Base-by-base conservation (phyloP, 148 eudicot species). In the Fallopia convolvulus region DNA sequence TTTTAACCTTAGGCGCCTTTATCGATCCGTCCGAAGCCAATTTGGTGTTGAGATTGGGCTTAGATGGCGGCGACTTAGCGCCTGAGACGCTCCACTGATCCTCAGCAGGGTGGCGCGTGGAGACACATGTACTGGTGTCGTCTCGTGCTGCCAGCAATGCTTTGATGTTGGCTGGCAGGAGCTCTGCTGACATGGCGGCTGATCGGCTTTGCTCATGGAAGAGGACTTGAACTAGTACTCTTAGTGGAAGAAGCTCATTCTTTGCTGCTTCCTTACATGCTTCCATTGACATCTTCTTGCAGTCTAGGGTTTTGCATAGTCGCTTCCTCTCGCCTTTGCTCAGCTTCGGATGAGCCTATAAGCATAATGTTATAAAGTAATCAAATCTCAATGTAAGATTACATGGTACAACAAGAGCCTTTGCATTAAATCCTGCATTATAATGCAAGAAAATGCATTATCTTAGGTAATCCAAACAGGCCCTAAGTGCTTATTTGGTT, bases 171-270 rank as follows among this genome's bases (percentile, higher is more conserved):
- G 83, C 82, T 30, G 97, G 94, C 1, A 92, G 65, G 32, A 68
- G 72, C n/a, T 93, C 86, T 2, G 87, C 44, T 68, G 72, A 17
- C 42, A 68, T 13, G 44, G 93, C 83, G n/a, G 93, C 83, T n/a
- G 86, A 79, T 68, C 94, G 83, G 21, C 93, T 87, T 82, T 93
- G 98, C 84, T 93, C 98, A n/a, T 81, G 88, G 87, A 93, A 93
- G 13, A 93, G 93, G 55, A 93, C 98, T 83, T 93, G 98, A 8
- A 93, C 98, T 18, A 93, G 88, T 1, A 88, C 88, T 76, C 98
- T 78, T 32, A 93, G 81, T 0, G 98, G 98, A 4, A 93, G 93
- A 56, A 83, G 74, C 81, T 93, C 98, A 55, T 93, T 93, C 63
- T 93, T 91, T 1, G 93, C 96, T 47, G 93, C 98, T 26, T 93